Evolutionary conservation across 2,329 filamentous ascomycete genomes (phyloP), one percentile per base, ranked within the genome.

Genomic region (Pseudohalonectria lignicola): DNA sequence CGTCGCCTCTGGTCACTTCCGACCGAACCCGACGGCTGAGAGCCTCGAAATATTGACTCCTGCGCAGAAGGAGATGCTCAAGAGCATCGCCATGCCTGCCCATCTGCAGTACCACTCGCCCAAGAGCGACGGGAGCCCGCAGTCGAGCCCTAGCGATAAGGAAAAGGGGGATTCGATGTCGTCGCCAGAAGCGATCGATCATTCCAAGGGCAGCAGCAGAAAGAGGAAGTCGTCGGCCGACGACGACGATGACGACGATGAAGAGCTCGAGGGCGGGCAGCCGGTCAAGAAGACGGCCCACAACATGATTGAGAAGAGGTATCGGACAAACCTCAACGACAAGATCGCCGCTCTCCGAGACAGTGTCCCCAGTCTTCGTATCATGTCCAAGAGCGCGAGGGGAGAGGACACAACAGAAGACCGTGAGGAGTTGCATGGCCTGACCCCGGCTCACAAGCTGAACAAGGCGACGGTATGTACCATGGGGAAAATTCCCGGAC

Each of bases 241-340:
- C n/a, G 67, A 71, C 5, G 69, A 77, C 17, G 66, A 75, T 3
- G 71, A 76, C n/a, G 74, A 77, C 35, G 75, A 80, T 11, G 67
- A 76, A 33, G 62, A 70, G 21, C 59, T 74, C 36, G 71, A 70
- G 47, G 73, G 66, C 49, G 78, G 70, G 23, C 64, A 68, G 17
- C 66, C 65, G 20, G 52, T 67, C 41, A 95, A 94, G 69, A 95
- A 95, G 70, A 93, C 88, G 23, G 87, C 90, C 2, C 90, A 96
- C 62, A 96, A 95, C 60, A 92, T 96, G 72, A 95, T 96, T 45
- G 90, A 96, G 63, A 96, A 95, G 69, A 71, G 90, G 47, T 96
- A 96, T 59, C 80, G 90, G 50, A 94, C 86, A 39, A 96, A 96
- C 53, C 70, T 96, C 41, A 96, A 96, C 54, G 90, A 95, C 55